Evolutionary conservation across 192 early-diverging fungal species (phyloP).

Genomic region (Coemansia asiatica): DNA sequence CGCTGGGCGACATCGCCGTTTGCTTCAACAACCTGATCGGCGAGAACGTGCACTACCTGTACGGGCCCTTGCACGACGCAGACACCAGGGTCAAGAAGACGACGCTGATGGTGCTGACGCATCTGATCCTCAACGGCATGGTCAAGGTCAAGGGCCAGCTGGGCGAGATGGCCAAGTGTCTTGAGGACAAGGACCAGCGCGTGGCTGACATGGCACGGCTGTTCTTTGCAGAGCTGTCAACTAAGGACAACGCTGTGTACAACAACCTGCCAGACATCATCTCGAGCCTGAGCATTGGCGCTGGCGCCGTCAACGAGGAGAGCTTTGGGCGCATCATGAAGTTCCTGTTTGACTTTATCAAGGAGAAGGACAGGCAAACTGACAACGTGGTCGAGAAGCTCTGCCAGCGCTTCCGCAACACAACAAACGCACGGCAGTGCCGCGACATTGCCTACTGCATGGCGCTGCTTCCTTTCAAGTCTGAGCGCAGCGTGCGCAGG

Average conservation of each 20-base stretch:
- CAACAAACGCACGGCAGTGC: slow-evolving; percentile 71
- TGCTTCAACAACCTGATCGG: slow-evolving; percentile 97
- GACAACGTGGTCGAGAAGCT: slow-evolving; percentile 97
- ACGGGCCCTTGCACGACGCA: slow-evolving; percentile 83
- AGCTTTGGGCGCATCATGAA: slow-evolving; percentile 89
- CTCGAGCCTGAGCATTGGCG: slow-evolving; percentile 76
- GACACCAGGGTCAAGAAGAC: slow-evolving; percentile 90
- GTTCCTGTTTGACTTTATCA: slow-evolving; percentile 94
- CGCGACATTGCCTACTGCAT: slow-evolving; percentile 93
- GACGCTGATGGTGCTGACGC: slow-evolving; percentile 97
- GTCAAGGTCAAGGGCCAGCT: slow-evolving; percentile 99
- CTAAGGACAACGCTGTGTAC: slow-evolving; percentile 98
- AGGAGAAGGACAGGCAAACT: slow-evolving; percentile 86
- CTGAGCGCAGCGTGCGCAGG: slow-evolving; percentile 82
- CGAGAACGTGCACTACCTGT: slow-evolving; percentile 92
- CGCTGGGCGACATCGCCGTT: slow-evolving; percentile 97
- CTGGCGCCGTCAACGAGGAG: slow-evolving; percentile 74
- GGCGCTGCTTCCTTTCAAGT: slow-evolving; percentile 82
- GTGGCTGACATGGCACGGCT: slow-evolving; percentile 90
- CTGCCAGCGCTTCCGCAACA: slow-evolving; percentile 88
- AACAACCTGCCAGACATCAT: slow-evolving; percentile 99
- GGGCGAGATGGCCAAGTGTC: slow-evolving; percentile 97
- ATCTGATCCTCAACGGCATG: slow-evolving; percentile 98
- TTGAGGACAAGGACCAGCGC: slow-evolving; percentile 82
- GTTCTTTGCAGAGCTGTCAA: slow-evolving; percentile 94